Evolutionary conservation across 1,284 basidiomycete genomes (phyloP), one percentile per base, ranked within the genome.

Genomic region (Boletellus deceptivus): DNA sequence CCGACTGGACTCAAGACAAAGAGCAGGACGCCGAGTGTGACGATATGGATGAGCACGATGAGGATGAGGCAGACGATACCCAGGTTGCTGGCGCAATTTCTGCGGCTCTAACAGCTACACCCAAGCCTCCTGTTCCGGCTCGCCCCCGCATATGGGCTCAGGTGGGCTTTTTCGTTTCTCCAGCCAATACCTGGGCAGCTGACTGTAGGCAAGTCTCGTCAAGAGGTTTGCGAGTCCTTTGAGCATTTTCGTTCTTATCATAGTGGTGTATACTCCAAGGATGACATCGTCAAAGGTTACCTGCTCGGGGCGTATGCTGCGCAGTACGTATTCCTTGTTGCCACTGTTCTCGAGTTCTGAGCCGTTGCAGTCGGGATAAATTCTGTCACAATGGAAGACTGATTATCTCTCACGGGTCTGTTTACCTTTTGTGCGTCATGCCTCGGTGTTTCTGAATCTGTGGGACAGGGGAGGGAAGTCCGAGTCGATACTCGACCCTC

Each of bases 401-500:
- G 8, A 89, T 91, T 42, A 81, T 91, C 47, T 91, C 88, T 7
- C 88, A 91, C 65, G 89, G 87, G 88, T 90, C 59, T 49, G 78
- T 62, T 10, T 38, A 18, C 44, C 38, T 34, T 48, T 14, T 46
- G 33, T 41, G 17, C 18, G 18, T 13, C 6, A 25, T 11, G 38
- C 37, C 38, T 22, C 36, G 18, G 35, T 6, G 25, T 49, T 22
- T 42, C 45, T 52, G 47, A 55, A 34, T 34, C 31, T 4, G 34
- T 18, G 17, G 9, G 31, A 41, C 49, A 86, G 86, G 11, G 87
- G 88, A 16, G 87, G 87, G 3, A 86, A 81, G 60, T 75, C 82
- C 0, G 81, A 85, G 60, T 81, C 79, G 52, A 31, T 79, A 6
- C 74, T 61, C 8, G 61, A 76, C 42, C 63, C 54, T 27, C 64